Evolutionary conservation across 1,139 yeast species (phyloP).

Genomic region (Protomyces inundatus): DNA sequence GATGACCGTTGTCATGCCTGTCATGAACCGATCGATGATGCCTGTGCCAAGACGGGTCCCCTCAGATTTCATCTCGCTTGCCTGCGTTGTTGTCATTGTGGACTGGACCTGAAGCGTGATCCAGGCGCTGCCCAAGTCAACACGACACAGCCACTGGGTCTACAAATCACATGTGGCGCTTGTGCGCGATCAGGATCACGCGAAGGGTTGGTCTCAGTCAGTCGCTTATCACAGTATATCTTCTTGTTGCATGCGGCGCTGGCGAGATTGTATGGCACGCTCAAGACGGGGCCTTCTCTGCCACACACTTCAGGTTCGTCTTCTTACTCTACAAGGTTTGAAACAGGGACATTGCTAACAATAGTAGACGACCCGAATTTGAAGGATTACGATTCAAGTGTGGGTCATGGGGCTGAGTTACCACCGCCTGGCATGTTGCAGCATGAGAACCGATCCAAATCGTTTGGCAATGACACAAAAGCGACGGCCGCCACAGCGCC

Average conservation of each 20-base stretch:
- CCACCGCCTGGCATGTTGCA: not conserved
- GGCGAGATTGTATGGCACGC: conserved; percentile 52
- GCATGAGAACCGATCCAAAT: not conserved
- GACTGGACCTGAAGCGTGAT: conserved; percentile 41
- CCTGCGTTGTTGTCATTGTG: conserved; percentile 41
- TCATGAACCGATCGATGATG: conserved; percentile 68
- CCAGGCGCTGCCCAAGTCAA: conserved; percentile 46
- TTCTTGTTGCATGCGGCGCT: conserved; percentile 79
- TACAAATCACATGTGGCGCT: conserved; percentile 50
- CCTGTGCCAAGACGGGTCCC: conserved; percentile 26
- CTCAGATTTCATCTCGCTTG: conserved; percentile 26
- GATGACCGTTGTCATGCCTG: conserved; percentile 72
- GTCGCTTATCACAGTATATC: conserved; percentile 66
- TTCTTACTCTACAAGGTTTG: not conserved
- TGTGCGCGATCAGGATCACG: conserved; percentile 51
- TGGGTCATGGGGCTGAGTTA: not conserved
- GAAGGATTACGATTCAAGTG: conserved; percentile 1
- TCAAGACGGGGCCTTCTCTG: conserved; percentile 16
- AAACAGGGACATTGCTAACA: not conserved
- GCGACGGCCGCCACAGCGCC: not conserved
- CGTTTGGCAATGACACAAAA: not conserved
- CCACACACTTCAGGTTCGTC: conserved; percentile 25
- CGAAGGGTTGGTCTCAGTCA: conserved; percentile 58
- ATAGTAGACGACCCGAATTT: conserved; percentile 15
- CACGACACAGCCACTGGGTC: conserved; percentile 36